Evolutionary conservation across 768 basidiomycete species (phyloP), one percentile per base, ranked within the genome.

Genomic region (Hygrophoropsis aurantiaca): DNA sequence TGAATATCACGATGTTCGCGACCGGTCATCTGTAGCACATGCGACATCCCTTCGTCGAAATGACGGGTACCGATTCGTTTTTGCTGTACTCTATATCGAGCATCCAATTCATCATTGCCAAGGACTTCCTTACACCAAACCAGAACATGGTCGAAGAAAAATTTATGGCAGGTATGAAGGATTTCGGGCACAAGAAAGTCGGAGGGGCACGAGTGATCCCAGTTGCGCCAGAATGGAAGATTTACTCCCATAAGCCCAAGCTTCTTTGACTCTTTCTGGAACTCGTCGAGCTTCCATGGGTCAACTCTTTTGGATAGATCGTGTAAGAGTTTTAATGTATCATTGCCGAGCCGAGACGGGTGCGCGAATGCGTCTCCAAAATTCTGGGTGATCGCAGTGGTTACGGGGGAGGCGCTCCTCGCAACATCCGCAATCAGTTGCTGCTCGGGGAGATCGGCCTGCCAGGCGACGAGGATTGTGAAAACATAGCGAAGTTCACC

Each of bases 11-110:
- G 51, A 42, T 73, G 68, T 34, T 72, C 69, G 4, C 61, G 45
- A 4, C 71, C 72, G n/a, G 74, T 72, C 5, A 70, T 64, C 47
- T 74, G 72, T 36, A 72, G 72, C 18, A 74, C 44, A 13, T 54
- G 50, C 10, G 69, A 69, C 15, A 74, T 64, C 0, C 73, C 73
- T 24, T 66, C 59, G 10, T 51, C 47, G 47, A 72, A 74, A 27
- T 71, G 70, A 26, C 66, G 53, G 48, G 58, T 65, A 2, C 68
- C 68, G 16, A 58, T 56, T 35, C 58, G 61, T 20, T 47, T 51
- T 40, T 57, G 53, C 0, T 50, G 45, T 21, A 18, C 38, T n/a
- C 34, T 1, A 25, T 15, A 56, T 0, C 11, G 40, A 1, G 15
- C 16, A 30, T 56, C 43, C 1, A 53, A 5, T 5, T 46, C 34